A percentile compares a stretch with the other conserved stretches of the same genome.
These are phyloP conservation scores for Xanthoconium purpureum DNA, from an alignment of 768 basidiomycete genomes.

Conservation along the genomic window DNA sequence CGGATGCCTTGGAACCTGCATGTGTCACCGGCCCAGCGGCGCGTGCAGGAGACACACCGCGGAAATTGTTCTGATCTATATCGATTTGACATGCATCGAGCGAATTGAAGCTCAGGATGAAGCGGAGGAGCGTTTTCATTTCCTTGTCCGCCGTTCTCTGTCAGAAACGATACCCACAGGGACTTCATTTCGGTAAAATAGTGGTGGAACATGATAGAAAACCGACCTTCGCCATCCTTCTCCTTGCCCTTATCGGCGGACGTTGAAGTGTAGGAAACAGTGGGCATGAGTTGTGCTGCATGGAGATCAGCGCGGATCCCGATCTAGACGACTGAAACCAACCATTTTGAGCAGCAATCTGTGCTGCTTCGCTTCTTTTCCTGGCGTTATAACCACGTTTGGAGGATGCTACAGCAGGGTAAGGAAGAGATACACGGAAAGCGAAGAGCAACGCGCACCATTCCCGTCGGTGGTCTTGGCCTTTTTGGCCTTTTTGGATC, in stretches of 20 bases:
- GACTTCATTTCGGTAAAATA: constrained; percentile 10
- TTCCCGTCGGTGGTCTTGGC: constrained; percentile 34
- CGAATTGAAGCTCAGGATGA: constrained; percentile 69
- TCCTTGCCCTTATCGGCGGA: constrained; percentile 45
- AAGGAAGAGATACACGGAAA: constrained; percentile 8
- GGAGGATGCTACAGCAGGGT: constrained; percentile 36
- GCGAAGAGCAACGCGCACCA: constrained; percentile 22
- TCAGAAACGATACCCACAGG: constrained; percentile 30
- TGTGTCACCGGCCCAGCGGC: constrained; percentile 85
- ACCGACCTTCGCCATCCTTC: constrained; percentile 39
- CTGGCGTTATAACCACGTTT: constrained; percentile 70
- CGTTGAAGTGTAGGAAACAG: constrained; percentile 40
- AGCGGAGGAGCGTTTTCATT: constrained; percentile 35
- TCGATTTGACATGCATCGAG: constrained; percentile 81
- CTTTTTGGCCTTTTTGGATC: constrained; percentile 48
- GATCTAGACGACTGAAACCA: constrained; percentile 14
- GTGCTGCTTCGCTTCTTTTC: constrained; percentile 69
- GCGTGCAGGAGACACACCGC: constrained; percentile 79
- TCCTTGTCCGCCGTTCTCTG: constrained; percentile 30
- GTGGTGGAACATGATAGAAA: not conserved
- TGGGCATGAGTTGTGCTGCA: constrained; percentile 45
- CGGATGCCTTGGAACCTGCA: constrained; percentile 86
- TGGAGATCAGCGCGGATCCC: constrained; percentile 14
- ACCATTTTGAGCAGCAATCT: constrained; percentile 66
- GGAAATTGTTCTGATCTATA: constrained; percentile 72